Base-by-base conservation (phyloP, 345 rosid genomes). In the Anastatica hierochuntica region DNA sequence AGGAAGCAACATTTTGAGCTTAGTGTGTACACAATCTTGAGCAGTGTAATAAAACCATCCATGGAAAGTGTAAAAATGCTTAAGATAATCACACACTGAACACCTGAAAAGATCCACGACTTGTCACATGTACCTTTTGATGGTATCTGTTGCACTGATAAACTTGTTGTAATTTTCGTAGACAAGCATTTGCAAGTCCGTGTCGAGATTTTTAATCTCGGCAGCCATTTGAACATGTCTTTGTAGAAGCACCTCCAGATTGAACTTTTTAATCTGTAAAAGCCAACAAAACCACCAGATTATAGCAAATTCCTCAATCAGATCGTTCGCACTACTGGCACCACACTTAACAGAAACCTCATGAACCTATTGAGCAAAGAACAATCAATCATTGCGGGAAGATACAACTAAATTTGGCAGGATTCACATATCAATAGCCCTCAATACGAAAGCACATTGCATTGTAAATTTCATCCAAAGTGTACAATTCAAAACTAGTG, bases 221-320 rank as follows among this genome's bases (percentile, higher is more conserved):
- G 97, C 89, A 13, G 97, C 99, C 97, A 94, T 88, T 59, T 80
- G 84, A 20, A 94, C 99, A 56, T 94, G 99, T 64, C 79, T 80
- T 64, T 84, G 92, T 55, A 88, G 64, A 62, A 94, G 84, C 67
- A 79, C 84, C 72, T 85, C 99, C 72, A 94, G 59, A 67, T 80
- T 94, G 14, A 94, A 81, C 65, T 77, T 88, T 43, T 80, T 84
- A 27, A 73, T 82, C 97, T 94, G 64, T 62, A 75, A 2, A 54
- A 37, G 56, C 50, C 62, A 44, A 43, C 24, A 44, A 21, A 54
- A 45, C 30, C 56, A 39, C 52, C 55, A 51, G 34, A 39, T 14
- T 10, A 26, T 46, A 8, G 29, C 58, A 51, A 8, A 4, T 36
- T 15, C 41, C 29, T 47, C 61, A 39, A 60, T 41, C 27, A 44